A percentile compares a stretch with the other conserved stretches of the same genome.
Conservation (phyloP, 2,329 filamentous ascomycete genomes). For the Botryotinia calthae region DNA sequence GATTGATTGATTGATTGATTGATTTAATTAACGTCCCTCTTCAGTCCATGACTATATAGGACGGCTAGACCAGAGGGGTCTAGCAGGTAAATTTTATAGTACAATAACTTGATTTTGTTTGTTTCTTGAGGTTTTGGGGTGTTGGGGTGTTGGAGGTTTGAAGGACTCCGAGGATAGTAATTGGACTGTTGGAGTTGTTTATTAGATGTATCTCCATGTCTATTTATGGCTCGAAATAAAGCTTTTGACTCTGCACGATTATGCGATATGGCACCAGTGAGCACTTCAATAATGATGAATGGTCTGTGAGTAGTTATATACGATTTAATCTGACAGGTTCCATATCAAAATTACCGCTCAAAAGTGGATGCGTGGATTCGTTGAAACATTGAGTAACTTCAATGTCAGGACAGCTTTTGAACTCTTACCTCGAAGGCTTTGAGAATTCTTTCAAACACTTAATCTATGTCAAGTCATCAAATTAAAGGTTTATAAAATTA, state of each 20-base stretch:
- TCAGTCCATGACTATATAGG: too few species aligned
- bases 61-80: too few species aligned
- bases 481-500: too few species aligned
- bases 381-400: too few species aligned
- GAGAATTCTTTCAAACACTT: too few species aligned
- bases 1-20: too few species aligned
- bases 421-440: too few species aligned
- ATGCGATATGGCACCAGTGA: not conserved
- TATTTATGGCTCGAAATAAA: not conserved
- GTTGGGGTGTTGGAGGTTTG: not conserved
- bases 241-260: not conserved
- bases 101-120: not conserved
- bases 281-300: not conserved
- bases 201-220: not conserved
- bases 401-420: too few species aligned
- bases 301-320: not conserved
- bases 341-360: not conserved
- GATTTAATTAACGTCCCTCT: too few species aligned
- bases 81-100: too few species aligned
- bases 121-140: not conserved
- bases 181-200: not conserved
- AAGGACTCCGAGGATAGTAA: not conserved
- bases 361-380: too few species aligned
- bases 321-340: not conserved
- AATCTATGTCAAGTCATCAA: too few species aligned